Base-by-base conservation (phyloP, 1,284 basidiomycete genomes). In the Cryptococcus sp. region DNA sequence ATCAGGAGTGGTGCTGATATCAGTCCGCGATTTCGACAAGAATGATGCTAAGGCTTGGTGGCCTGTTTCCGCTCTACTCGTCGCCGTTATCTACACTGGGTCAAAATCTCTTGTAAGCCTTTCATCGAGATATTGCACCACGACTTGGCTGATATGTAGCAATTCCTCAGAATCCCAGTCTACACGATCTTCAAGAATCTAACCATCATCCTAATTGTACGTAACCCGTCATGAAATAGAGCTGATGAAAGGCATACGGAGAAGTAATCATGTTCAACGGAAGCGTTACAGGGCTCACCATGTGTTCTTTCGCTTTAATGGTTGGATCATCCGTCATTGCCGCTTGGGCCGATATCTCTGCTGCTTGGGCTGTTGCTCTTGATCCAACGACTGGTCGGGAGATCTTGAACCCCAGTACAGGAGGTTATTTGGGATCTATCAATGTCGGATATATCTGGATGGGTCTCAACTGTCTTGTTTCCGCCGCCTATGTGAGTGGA, bases 171-270 rank as follows among this genome's bases (percentile, higher is more conserved):
- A 55, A 94, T 97, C 72, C 91, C 92, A 0, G 85, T 96, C 22
- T 93, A 93, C 76, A 93, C 96, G 67, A 98, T 99, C 62, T 98
- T 98, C 83, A 99, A 99, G 78, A 99, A 99, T 73, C 73, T 98
- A 64, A 98, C 96, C 22, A 99, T 98, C 67, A 98, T 98, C 62
- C 82, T 99, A 31, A 98, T 98, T 66, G 91, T 62, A 37, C 52
- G 57, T 54, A 7, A 43, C 13, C 10, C 13, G 10, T 19, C 23
- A 7, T n/a, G 11, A 14, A 25, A 21, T 7, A 22, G 13, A 19
- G 32, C 22, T 25, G 19, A 45, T 34, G 10, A 14, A 32, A 59
- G 60, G 60, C 62, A 3, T 63, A 63, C 49, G 62, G 96, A 37
- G 94, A 98, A 77, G 88, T 96, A 7, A 76, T 98, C 56, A 98